phyloP scores from a whole-genome alignment of 176 grass and related monocot genomes.

The Echinochloa phyllopogon region DNA sequence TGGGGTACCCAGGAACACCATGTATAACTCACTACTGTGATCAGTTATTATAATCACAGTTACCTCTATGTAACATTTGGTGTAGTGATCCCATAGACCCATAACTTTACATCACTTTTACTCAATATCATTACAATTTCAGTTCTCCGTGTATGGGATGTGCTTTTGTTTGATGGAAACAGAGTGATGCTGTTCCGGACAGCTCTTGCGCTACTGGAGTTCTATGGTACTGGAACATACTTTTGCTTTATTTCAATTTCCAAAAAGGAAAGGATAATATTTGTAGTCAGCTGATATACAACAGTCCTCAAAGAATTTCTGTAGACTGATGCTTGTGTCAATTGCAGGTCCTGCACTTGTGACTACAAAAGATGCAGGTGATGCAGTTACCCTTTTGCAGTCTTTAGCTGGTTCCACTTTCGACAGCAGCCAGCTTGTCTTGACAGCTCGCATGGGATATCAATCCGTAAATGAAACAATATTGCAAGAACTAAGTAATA shows the following conservation, averaged over 20 bases:
- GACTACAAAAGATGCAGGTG: conserved; percentile 95
- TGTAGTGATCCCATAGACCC: not conserved
- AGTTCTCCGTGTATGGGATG: conserved; percentile 98
- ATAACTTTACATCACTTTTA: conserved; percentile 6
- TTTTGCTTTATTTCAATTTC: conserved; percentile 31
- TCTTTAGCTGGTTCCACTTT: conserved; percentile 98
- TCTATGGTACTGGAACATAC: conserved; percentile 74
- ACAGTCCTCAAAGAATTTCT: not conserved
- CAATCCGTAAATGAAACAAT: conserved; percentile 74
- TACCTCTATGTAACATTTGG: conserved; percentile 24
- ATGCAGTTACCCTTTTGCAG: conserved; percentile 93
- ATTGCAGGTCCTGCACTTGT: conserved; percentile 90
- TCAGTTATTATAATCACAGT: not conserved
- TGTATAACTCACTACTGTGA: conserved; percentile 24
- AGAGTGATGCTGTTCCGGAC: conserved; percentile 94
- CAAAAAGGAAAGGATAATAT: conserved; percentile 30
- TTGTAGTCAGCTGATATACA: not conserved
- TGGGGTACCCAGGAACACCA: not conserved
- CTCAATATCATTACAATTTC: conserved; percentile 54
- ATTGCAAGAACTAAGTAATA: conserved; percentile 85
- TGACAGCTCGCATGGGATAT: conserved; percentile 97
- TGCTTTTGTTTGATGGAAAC: conserved; percentile 91
- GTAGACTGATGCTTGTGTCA: conserved; percentile 29
- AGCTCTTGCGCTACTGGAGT: conserved; percentile 83
- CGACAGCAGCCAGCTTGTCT: conserved; percentile 96